A percentile compares a stretch with the other conserved stretches of the same genome.
These are phyloP conservation scores for Seiridium unicorne DNA, from an alignment of 2,329 filamentous ascomycete species.

Conservation along the genomic window DNA sequence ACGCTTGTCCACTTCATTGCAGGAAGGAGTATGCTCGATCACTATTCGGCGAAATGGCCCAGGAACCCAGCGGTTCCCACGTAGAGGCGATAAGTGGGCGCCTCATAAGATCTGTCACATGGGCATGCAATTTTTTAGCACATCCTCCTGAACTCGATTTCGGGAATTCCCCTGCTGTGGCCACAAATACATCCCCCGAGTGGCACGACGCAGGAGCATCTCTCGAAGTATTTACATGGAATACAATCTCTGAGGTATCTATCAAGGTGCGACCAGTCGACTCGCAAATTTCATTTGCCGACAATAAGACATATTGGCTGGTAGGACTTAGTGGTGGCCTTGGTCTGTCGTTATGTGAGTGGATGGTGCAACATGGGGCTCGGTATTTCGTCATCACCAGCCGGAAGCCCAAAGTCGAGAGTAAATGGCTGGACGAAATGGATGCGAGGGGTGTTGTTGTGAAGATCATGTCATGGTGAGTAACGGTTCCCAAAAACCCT, in stretches of 20 bases:
- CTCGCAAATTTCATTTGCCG: neutral
- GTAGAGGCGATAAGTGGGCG: no score
- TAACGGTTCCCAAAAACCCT: neutral
- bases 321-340: slow-evolving; percentile 25
- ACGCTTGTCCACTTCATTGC: no score
- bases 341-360: slow-evolving; percentile 26
- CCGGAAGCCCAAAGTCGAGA: slow-evolving; percentile 27
- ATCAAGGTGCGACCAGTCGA: neutral
- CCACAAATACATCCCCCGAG: no score
- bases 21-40: no score
- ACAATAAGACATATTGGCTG: slow-evolving; percentile 29
- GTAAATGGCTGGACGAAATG: neutral
- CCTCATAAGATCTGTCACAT: no score
- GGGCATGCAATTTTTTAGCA: no score
- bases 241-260: neutral
- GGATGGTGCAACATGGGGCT: slow-evolving; percentile 29
- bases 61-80: no score
- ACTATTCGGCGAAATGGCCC: no score
- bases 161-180: no score
- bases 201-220: no score
- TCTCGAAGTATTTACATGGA: no score
- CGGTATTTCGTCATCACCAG: slow-evolving; percentile 27
- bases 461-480: neutral
- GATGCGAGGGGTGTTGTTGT: neutral
- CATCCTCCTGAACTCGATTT: no score